Evolutionary conservation across 352 stramenopile genomes (phyloP).

Genomic region (Phytophthora capsici): DNA sequence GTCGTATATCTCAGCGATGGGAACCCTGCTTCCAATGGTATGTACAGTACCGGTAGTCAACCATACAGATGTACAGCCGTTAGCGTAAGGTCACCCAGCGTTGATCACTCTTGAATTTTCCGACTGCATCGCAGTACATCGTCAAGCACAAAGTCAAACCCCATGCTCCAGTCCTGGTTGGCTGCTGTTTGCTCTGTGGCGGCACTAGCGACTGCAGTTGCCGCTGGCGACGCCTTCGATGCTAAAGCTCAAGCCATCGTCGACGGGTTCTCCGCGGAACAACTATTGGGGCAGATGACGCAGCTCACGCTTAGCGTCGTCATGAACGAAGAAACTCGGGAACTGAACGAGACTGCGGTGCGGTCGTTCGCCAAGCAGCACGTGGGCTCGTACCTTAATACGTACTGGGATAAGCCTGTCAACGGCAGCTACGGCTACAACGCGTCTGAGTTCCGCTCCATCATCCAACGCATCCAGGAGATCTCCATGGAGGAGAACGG

Average conservation of each 20-base stretch:
- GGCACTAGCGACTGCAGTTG: slow-evolving; percentile 3
- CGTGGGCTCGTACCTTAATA: slow-evolving; percentile 90
- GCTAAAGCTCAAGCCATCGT: slow-evolving; percentile 39
- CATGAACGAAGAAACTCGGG: slow-evolving; percentile 33
- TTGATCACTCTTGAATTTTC: slow-evolving; percentile 13
- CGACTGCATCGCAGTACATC: slow-evolving; percentile 13
- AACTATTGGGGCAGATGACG: slow-evolving; percentile 86
- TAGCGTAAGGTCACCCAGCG: too few species aligned
- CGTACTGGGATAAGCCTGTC: slow-evolving; percentile 46
- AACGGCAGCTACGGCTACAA: slow-evolving; percentile 51
- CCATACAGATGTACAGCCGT: too few species aligned
- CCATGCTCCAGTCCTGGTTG: slow-evolving; percentile 23
- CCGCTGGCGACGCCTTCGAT: slow-evolving; percentile 15
- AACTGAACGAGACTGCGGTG: slow-evolving; percentile 62
- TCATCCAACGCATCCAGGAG: slow-evolving; percentile 76
- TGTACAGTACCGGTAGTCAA: too few species aligned
- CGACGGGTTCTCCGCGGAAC: slow-evolving; percentile 21
- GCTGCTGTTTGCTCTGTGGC: neutral
- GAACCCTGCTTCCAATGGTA: too few species aligned
- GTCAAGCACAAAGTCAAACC: neutral
- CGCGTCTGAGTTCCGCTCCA: slow-evolving; percentile 63
- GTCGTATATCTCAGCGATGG: too few species aligned
- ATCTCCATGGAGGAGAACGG: slow-evolving; percentile 56
- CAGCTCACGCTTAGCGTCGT: slow-evolving; percentile 75
- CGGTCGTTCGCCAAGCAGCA: slow-evolving; percentile 65